Evolutionary conservation across 495 filamentous ascomycete species (phyloP).

Genomic region (Penicillium pancosmium): DNA sequence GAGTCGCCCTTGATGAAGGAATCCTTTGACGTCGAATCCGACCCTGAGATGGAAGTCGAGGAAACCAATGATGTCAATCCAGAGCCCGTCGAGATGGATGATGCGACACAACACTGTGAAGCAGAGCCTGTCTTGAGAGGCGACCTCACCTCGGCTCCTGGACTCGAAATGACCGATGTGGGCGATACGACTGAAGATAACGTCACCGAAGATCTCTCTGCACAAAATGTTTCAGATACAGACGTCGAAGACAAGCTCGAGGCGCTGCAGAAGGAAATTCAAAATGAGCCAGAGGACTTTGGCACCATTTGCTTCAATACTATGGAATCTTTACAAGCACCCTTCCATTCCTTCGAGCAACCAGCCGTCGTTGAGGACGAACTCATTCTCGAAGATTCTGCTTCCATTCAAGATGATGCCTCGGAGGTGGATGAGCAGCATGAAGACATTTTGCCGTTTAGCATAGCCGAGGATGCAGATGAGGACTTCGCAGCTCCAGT

Average conservation of each 20-base stretch:
- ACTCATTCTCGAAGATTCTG: conserved; percentile 5
- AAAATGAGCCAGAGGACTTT: conserved; percentile 23
- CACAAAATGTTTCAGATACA: background rate
- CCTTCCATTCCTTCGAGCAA: conserved; percentile 10
- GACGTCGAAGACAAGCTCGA: conserved; percentile 17
- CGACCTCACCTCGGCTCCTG: too few relatives aligned
- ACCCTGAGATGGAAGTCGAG: conserved; percentile 3
- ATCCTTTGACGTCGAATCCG: background rate
- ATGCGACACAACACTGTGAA: background rate
- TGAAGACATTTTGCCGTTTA: background rate
- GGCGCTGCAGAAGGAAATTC: conserved; percentile 16
- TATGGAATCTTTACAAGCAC: conserved; percentile 25
- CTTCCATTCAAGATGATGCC: conserved; percentile 4
- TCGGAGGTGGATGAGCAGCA: conserved; percentile 8
- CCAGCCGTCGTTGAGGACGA: background rate
- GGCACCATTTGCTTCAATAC: conserved; percentile 30
- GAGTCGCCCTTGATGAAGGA: conserved; percentile 7
- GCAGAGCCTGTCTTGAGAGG: too few relatives aligned
- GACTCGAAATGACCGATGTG: background rate
- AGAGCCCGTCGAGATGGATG: conserved; percentile 8
- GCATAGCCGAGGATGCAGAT: background rate
- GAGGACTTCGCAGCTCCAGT: background rate
- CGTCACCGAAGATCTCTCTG: background rate
- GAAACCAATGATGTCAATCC: conserved; percentile 7
- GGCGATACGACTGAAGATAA: background rate